Conservation (phyloP, 2,329 filamentous ascomycete genomes). For the Monilinia laxa region DNA sequence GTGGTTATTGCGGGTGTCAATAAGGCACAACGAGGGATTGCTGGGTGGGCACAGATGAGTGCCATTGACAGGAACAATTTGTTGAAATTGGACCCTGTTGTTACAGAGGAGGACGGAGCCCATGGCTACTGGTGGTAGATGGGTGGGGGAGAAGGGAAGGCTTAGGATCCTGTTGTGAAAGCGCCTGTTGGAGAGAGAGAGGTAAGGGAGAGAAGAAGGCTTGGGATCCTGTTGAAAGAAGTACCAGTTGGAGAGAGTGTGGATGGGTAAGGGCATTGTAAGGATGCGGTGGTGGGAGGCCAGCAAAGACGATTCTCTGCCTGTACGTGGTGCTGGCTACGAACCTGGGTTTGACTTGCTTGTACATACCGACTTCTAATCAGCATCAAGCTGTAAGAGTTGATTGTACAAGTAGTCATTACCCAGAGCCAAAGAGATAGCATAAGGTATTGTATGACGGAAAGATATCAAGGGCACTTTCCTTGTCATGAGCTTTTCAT, state of each 20-base stretch:
- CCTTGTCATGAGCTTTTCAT: too few species aligned
- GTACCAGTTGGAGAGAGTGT: not conserved
- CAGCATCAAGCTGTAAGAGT: not conserved
- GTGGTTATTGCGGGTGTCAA: accelerated
- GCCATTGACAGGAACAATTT: accelerated
- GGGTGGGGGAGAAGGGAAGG: not conserved
- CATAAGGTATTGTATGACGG: not conserved
- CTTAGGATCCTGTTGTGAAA: slow-evolving; percentile 7
- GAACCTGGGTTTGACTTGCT: not conserved
- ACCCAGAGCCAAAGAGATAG: slow-evolving; percentile 7
- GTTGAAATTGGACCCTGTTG: not conserved
- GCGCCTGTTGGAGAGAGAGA: not conserved
- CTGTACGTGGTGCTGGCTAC: slow-evolving; percentile 15
- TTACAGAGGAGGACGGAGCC: not conserved
- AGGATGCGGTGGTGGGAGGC: slow-evolving; percentile 6
- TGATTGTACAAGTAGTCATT: not conserved
- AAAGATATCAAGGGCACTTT: too few species aligned
- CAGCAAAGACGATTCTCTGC: slow-evolving; percentile 16
- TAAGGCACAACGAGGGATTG: not conserved
- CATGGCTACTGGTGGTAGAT: slow-evolving; percentile 10
- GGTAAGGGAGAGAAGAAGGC: not conserved
- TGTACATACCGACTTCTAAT: not conserved
- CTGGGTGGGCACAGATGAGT: not conserved
- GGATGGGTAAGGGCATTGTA: not conserved
- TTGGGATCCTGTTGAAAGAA: not conserved